A percentile compares a stretch with the other conserved stretches of the same genome.
These are phyloP conservation scores for Brassica incana DNA, from an alignment of 345 rosid species.

Conservation along the genomic window DNA sequence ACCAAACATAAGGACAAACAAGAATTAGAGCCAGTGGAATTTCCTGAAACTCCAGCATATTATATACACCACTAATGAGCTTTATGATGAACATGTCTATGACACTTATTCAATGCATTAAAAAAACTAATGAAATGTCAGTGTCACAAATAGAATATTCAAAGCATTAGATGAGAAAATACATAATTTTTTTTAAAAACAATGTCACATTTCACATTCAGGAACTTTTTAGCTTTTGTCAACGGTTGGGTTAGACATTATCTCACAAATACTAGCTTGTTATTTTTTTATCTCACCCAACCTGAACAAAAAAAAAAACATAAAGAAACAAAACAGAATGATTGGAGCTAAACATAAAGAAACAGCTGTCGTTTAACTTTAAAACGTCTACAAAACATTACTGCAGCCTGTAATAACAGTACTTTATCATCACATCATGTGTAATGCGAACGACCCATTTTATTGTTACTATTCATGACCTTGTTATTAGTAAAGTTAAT, in stretches of 20 bases:
- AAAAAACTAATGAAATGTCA: neutral
- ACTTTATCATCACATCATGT: neutral
- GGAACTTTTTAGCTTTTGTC: neutral
- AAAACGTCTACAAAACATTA: conserved; percentile 18
- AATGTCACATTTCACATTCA: neutral
- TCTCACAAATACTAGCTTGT: neutral
- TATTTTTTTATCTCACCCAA: neutral
- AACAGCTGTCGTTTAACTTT: conserved; percentile 9
- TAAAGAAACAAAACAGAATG: neutral
- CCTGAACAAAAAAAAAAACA: conserved; percentile 3
- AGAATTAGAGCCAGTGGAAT: neutral
- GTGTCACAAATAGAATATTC: neutral
- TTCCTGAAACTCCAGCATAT: neutral
- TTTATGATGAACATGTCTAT: conserved; percentile 6
- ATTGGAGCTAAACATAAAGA: neutral
- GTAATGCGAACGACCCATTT: neutral
- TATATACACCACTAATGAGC: neutral
- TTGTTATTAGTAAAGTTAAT: neutral
- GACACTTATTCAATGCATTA: neutral
- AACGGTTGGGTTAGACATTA: conserved; percentile 23
- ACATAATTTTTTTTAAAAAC: neutral
- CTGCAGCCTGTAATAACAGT: neutral
- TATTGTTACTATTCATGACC: conserved; percentile 17
- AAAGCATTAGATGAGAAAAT: neutral
- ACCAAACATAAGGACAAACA: neutral